These are phyloP conservation scores for Piloderma croceum DNA, from an alignment of 768 basidiomycete species.

Conservation along the genomic window DNA sequence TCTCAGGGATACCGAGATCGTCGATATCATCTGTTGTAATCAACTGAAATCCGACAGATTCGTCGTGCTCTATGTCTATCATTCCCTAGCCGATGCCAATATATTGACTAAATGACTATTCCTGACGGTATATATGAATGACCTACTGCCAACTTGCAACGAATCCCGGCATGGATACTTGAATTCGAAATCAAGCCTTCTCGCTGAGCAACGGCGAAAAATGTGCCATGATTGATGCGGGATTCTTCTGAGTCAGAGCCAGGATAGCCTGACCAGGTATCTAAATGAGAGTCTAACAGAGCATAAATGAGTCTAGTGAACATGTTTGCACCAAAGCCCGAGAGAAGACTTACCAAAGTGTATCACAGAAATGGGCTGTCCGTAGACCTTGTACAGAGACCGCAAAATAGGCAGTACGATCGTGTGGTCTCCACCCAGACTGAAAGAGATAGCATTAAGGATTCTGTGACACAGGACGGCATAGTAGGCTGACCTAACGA, in stretches of 20 bases:
- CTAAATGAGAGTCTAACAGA: too few relatives aligned
- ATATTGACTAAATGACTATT: not conserved
- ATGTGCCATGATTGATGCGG: constrained; percentile 80
- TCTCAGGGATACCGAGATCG: constrained; percentile 64
- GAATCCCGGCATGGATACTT: constrained; percentile 80
- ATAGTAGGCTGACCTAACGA: constrained; percentile 58
- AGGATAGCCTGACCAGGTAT: constrained; percentile 50
- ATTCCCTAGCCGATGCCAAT: constrained; percentile 38
- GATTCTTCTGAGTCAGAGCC: constrained; percentile 52
- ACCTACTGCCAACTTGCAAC: constrained; percentile 56
- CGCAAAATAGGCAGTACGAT: constrained; percentile 84
- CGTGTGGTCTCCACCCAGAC: constrained; percentile 87
- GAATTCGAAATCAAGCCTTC: constrained; percentile 72
- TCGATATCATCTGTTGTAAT: constrained; percentile 82
- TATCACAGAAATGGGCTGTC: constrained; percentile 75
- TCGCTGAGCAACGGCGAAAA: constrained; percentile 74
- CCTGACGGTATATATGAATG: not conserved
- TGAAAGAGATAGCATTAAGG: too few relatives aligned
- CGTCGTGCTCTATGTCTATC: constrained; percentile 62
- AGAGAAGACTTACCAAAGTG: constrained; percentile 90
- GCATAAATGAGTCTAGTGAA: too few relatives aligned
- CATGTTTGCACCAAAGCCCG: too few relatives aligned
- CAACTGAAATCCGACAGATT: constrained; percentile 69
- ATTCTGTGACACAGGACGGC: too few relatives aligned
- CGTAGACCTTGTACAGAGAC: constrained; percentile 72